phyloP scores from a whole-genome alignment of 768 basidiomycete species.

The Podaxis pistillaris region DNA sequence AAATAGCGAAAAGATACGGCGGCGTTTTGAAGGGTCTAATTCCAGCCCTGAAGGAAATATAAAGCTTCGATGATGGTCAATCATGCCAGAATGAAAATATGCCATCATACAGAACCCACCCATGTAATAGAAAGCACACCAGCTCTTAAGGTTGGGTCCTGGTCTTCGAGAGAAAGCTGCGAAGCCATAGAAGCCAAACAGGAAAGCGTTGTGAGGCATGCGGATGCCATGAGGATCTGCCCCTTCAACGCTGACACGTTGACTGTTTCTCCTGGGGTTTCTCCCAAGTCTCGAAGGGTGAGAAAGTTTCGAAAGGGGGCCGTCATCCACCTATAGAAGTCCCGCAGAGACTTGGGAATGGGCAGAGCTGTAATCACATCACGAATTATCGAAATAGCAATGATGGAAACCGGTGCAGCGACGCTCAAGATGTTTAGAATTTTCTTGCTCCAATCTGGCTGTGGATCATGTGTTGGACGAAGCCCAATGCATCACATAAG shows the following conservation, averaged over 20 bases:
- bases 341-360: conserved; percentile 1
- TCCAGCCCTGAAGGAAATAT: conserved; percentile 37
- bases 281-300: conserved; percentile 47
- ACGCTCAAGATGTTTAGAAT: conserved; percentile 1
- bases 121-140: conserved; percentile 41
- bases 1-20: conserved; percentile 47
- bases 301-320: conserved; percentile 55
- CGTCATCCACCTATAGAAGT: conserved; percentile 8
- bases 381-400: conserved; percentile 6
- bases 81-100: conserved; percentile 3
- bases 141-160: conserved; percentile 22
- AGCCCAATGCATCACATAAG: neutral
- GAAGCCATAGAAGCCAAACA: conserved; percentile 45
- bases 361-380: conserved; percentile 6
- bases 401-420: conserved; percentile 3
- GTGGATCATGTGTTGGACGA: neutral
- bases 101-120: conserved; percentile 36
- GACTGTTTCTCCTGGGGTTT: conserved; percentile 27
- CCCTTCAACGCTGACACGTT: conserved; percentile 24
- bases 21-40: conserved; percentile 45
- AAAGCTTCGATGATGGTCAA: conserved; percentile 33
- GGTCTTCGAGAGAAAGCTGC: conserved; percentile 26
- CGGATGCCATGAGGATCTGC: conserved; percentile 34
- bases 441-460: conserved; percentile 6
- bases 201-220: conserved; percentile 35